A percentile compares a stretch with the other conserved stretches of the same genome.
Evolutionary conservation across 2,329 filamentous ascomycete genomes (phyloP).

Genomic region (Aspergillus nomiae): DNA sequence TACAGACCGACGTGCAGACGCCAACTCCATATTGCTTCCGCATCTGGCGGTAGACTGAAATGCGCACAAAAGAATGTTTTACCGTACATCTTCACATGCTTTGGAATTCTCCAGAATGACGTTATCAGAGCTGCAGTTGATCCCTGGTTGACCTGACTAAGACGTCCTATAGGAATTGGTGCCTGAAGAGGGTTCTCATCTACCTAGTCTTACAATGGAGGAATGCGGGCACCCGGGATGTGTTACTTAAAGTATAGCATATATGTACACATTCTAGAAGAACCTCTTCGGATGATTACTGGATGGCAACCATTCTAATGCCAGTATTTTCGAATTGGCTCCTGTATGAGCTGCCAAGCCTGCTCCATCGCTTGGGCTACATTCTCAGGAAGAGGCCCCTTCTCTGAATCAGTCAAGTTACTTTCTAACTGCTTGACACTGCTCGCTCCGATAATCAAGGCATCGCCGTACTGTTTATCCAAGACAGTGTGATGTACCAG

Average conservation of each 20-base stretch:
- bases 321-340: conserved; percentile 33
- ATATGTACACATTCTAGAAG: too few relatives aligned
- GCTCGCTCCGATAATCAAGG: conserved; percentile 43
- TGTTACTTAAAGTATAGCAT: too few relatives aligned
- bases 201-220: too few relatives aligned
- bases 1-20: too few relatives aligned
- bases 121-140: not conserved
- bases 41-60: not conserved
- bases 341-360: conserved; percentile 36
- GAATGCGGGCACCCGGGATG: too few relatives aligned
- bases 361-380: conserved; percentile 41
- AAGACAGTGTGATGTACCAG: conserved; percentile 46
- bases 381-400: conserved; percentile 42
- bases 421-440: conserved; percentile 39
- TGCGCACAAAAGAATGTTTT: not conserved
- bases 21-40: not conserved
- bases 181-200: too few relatives aligned
- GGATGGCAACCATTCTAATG: conserved; percentile 22
- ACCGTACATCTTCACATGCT: not conserved
- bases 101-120: not conserved
- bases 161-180: too few relatives aligned
- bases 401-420: conserved; percentile 41
- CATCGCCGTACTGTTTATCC: conserved; percentile 35
- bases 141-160: not conserved
- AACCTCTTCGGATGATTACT: too few relatives aligned